A percentile compares a stretch with the other conserved stretches of the same genome.
Evolutionary conservation across 805 yeast genomes (phyloP).

Genomic region (Isabelozyma pseudorhagii): DNA sequence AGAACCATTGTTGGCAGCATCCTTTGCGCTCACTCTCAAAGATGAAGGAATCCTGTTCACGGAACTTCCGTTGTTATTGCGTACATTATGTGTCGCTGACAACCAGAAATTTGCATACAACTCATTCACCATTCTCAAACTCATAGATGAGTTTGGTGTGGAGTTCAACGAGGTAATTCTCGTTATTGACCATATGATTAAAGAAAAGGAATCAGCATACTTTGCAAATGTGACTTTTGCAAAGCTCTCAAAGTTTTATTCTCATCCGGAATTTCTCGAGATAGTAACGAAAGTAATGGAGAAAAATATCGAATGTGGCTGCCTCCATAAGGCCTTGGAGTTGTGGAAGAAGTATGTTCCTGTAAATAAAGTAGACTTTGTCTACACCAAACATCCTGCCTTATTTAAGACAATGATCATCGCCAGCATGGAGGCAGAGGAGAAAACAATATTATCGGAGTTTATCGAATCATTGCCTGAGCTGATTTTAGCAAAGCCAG

Average conservation of each 20-base stretch:
- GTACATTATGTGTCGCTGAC: slow-evolving; percentile 8
- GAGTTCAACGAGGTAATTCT: background rate
- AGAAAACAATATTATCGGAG: background rate
- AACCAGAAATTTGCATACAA: slow-evolving; percentile 6
- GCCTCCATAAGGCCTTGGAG: background rate
- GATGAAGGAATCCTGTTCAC: slow-evolving; percentile 1
- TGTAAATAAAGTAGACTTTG: background rate
- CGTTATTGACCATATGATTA: background rate
- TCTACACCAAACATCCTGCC: background rate
- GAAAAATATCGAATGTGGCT: background rate
- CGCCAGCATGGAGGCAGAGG: background rate
- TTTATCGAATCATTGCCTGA: background rate
- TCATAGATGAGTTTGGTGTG: slow-evolving; percentile 3
- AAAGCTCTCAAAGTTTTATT: background rate
- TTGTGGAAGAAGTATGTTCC: background rate
- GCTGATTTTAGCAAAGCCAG: background rate
- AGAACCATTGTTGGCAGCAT: slow-evolving; percentile 19
- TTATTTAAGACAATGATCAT: background rate
- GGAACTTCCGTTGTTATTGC: slow-evolving; percentile 4
- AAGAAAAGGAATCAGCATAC: slow-evolving; percentile 8
- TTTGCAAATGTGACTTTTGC: slow-evolving; percentile 15
- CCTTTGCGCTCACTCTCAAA: slow-evolving; percentile 10
- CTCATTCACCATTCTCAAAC: slow-evolving; percentile 8
- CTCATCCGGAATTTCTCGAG: background rate
- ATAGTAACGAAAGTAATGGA: background rate